Evolutionary conservation across 2,329 filamentous ascomycete species (phyloP).

Genomic region (Lachnellula arida): DNA sequence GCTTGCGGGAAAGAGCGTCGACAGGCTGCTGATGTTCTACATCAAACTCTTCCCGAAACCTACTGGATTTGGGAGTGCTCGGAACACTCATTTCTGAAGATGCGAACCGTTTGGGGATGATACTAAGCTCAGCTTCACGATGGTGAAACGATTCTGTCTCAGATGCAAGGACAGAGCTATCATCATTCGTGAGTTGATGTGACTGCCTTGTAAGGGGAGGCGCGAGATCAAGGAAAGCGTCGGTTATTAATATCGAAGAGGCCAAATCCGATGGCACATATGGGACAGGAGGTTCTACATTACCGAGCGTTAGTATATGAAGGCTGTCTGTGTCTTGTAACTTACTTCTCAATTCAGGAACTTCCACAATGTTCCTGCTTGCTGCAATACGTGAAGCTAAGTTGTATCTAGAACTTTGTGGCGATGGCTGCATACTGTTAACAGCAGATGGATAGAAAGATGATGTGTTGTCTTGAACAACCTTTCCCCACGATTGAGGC

Average conservation of each 20-base stretch:
- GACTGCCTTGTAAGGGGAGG: conserved; percentile 10
- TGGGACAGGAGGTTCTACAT: neutral
- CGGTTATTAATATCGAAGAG: conserved; percentile 9
- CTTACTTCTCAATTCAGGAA: conserved; percentile 5
- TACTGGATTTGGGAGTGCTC: conserved; percentile 27
- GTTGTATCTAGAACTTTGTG: conserved; percentile 22
- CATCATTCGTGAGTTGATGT: conserved; percentile 17
- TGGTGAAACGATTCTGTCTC: conserved; percentile 28
- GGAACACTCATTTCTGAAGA: conserved; percentile 14
- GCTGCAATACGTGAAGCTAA: conserved; percentile 12
- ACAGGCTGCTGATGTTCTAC: conserved; percentile 3
- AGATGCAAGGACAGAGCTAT: conserved; percentile 24
- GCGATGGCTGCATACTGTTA: conserved; percentile 21
- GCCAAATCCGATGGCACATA: neutral
- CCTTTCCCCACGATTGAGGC: conserved; percentile 20
- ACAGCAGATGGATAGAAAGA: conserved; percentile 21
- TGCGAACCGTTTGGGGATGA: conserved; percentile 24
- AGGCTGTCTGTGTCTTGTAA: neutral
- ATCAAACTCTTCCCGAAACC: conserved; percentile 30
- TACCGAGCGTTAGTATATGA: neutral
- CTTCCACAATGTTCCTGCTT: conserved; percentile 3
- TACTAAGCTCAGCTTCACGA: conserved; percentile 23
- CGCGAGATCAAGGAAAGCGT: conserved; percentile 12
- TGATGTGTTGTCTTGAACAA: conserved; percentile 17
- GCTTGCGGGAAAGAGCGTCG: conserved; percentile 5